These are phyloP conservation scores for Calonectria fujianensis DNA, from an alignment of 2,329 filamentous ascomycete species.

Conservation along the genomic window DNA sequence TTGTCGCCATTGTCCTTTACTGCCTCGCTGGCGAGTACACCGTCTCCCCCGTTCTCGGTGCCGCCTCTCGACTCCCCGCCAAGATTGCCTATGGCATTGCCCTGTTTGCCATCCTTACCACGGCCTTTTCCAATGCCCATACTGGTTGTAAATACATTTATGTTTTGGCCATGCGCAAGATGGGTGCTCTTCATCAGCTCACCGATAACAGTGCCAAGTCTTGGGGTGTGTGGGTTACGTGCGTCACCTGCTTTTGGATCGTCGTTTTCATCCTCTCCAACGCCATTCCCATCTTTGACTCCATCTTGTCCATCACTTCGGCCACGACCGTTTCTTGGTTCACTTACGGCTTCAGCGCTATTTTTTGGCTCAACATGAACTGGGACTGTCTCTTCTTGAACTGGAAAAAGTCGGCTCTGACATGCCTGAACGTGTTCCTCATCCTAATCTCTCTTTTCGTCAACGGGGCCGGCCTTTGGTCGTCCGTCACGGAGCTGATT, in stretches of 20 bases:
- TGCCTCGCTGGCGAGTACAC: slow-evolving; percentile 51
- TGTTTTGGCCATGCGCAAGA: slow-evolving; percentile 44
- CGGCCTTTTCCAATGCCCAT: slow-evolving; percentile 52
- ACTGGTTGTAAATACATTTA: slow-evolving; percentile 55
- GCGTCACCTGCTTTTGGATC: slow-evolving; percentile 50
- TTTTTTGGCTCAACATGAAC: slow-evolving; percentile 55
- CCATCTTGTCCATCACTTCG: slow-evolving; percentile 53
- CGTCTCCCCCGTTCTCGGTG: slow-evolving; percentile 50
- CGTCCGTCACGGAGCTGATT: slow-evolving; percentile 49
- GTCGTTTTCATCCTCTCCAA: slow-evolving; percentile 55
- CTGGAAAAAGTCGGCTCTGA: slow-evolving; percentile 48
- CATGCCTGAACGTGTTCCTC: slow-evolving; percentile 47
- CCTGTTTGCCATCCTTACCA: slow-evolving; percentile 51
- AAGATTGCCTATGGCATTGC: slow-evolving; percentile 56
- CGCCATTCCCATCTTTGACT: slow-evolving; percentile 56
- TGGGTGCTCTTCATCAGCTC: slow-evolving; percentile 46
- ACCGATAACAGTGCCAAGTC: slow-evolving; percentile 50
- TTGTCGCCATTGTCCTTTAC: slow-evolving; percentile 51
- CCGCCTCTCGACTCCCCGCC: slow-evolving; percentile 46
- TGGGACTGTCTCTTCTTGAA: slow-evolving; percentile 41
- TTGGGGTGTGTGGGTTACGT: slow-evolving; percentile 54
- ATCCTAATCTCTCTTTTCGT: slow-evolving; percentile 49
- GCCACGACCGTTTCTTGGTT: slow-evolving; percentile 55
- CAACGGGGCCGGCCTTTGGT: slow-evolving; percentile 53
- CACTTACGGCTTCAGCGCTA: slow-evolving; percentile 50